These are phyloP conservation scores for Trichoderma lentiforme DNA, from an alignment of 2,329 filamentous ascomycete species.

Conservation along the genomic window DNA sequence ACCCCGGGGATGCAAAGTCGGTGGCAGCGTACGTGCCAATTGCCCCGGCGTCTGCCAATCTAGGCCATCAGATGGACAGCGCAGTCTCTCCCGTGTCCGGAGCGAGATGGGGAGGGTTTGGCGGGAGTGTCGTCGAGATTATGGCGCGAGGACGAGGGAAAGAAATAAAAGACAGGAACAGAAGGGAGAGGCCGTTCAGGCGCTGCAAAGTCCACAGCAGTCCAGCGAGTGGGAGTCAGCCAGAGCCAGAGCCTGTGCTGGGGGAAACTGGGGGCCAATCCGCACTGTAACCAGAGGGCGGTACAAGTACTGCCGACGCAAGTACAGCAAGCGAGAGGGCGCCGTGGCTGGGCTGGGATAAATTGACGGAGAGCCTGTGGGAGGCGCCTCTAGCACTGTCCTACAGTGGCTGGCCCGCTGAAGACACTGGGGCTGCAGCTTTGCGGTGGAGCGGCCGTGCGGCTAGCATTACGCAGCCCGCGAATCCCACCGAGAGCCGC, in stretches of 20 bases:
- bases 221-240: background rate
- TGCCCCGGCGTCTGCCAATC: conserved; percentile 34
- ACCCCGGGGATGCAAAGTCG: conserved; percentile 32
- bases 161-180: conserved; percentile 3
- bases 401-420: conserved; percentile 5
- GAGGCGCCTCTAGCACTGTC: background rate
- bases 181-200: conserved; percentile 14
- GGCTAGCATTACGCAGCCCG: conserved; percentile 5
- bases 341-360: background rate
- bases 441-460: background rate
- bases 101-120: conserved; percentile 8
- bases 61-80: conserved; percentile 34
- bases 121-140: conserved; percentile 1
- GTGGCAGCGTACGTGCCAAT: conserved; percentile 39
- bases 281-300: background rate
- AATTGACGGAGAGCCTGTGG: background rate
- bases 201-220: background rate
- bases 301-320: conserved; percentile 1
- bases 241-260: background rate
- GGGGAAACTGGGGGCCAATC: background rate
- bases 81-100: conserved; percentile 23
- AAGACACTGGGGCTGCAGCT: conserved; percentile 7
- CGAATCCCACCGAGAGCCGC: background rate
- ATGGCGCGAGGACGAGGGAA: conserved; percentile 4
- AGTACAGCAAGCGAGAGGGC: conserved; percentile 7